These are phyloP conservation scores for Nakaseomyces sp. DNA, from an alignment of 1,139 yeast species.

Conservation along the genomic window DNA sequence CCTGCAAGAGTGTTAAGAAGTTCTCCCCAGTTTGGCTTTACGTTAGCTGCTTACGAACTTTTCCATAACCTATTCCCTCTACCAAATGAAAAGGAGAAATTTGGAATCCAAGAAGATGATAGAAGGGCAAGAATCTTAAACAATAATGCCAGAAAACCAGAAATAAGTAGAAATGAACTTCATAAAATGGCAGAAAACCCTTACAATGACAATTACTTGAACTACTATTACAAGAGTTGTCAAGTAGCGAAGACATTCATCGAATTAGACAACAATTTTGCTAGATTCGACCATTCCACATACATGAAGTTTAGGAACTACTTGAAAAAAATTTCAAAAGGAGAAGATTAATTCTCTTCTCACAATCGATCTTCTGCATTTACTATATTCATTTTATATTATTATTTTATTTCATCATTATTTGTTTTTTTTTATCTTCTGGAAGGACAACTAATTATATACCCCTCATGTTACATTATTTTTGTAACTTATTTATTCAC, in stretches of 20 bases:
- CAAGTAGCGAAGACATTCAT: conserved; percentile 54
- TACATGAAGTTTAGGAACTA: conserved; percentile 43
- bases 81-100: conserved; percentile 27
- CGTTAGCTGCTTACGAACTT: conserved; percentile 90
- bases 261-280: conserved; percentile 56
- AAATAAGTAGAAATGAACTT: conserved; percentile 20
- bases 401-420: too few relatives aligned
- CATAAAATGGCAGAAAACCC: conserved; percentile 2
- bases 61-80: conserved; percentile 56
- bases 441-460: too few relatives aligned
- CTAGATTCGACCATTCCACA: conserved; percentile 45
- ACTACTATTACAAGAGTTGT: conserved; percentile 51
- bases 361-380: too few relatives aligned
- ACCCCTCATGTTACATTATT: too few relatives aligned
- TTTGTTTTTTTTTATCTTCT: too few relatives aligned
- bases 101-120: conserved; percentile 1
- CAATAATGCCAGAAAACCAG: conserved; percentile 11
- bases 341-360: neutral
- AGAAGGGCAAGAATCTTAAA: conserved; percentile 2
- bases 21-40: conserved; percentile 96
- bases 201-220: conserved; percentile 25
- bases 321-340: conserved; percentile 15
- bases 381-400: neutral
- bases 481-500: too few relatives aligned
- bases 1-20: conserved; percentile 91